These are phyloP conservation scores for Lentinula aciculospora DNA, from an alignment of 768 basidiomycete species.

Conservation along the genomic window DNA sequence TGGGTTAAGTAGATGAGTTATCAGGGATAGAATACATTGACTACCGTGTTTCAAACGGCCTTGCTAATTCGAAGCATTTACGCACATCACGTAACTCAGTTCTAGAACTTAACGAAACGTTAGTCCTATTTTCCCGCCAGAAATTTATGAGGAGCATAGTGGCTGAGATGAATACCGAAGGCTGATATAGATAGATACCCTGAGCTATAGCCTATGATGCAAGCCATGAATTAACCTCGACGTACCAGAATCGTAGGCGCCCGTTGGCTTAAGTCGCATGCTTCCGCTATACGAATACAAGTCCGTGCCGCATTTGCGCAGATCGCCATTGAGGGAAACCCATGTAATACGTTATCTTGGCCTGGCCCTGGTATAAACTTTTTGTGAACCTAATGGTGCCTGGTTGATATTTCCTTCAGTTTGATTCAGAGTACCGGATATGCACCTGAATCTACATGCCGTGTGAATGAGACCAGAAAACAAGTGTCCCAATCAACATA, in stretches of 20 bases:
- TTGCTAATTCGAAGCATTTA: constrained; percentile 24
- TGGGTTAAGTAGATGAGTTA: background rate
- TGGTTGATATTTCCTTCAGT: background rate
- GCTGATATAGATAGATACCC: too few relatives aligned
- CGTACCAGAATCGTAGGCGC: constrained; percentile 2
- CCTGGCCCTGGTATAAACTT: constrained; percentile 18
- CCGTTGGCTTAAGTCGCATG: constrained; percentile 14
- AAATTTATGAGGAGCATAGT: constrained; percentile 44
- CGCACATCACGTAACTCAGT: constrained; percentile 48
- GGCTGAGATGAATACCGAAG: constrained; percentile 30
- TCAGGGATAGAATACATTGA: background rate
- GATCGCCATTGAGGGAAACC: constrained; percentile 52
- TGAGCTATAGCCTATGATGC: too few relatives aligned
- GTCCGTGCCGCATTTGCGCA: constrained; percentile 32
- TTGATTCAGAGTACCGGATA: too few relatives aligned
- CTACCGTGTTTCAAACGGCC: background rate
- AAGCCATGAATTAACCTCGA: too few relatives aligned
- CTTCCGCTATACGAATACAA: constrained; percentile 46
- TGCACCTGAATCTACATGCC: constrained; percentile 34
- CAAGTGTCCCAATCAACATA: background rate
- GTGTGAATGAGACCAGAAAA: too few relatives aligned
- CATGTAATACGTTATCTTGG: constrained; percentile 22
- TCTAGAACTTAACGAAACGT: constrained; percentile 30
- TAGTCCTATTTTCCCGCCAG: constrained; percentile 37
- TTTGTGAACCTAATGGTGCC: constrained; percentile 18